Evolutionary conservation across 139 green algal genomes (phyloP), one percentile per base, ranked within the genome.

Genomic region (Pleodorina starrii): DNA sequence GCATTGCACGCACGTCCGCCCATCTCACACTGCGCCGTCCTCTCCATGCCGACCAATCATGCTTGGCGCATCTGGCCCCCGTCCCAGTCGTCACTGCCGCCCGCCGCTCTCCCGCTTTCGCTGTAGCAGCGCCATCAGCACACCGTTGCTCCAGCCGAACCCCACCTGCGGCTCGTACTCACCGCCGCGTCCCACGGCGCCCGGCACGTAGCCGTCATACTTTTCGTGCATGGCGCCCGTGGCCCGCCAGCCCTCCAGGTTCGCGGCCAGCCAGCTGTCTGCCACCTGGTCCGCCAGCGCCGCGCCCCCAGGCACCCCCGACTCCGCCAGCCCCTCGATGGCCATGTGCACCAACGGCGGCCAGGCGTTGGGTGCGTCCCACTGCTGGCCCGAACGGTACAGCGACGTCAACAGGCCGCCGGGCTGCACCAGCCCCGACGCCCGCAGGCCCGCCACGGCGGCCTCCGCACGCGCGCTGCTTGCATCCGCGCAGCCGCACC

Each of bases 281-380:
- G 86, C 75, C 43, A 94, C 35, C 44, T 44, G 21, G 29, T 48
- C 21, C 5, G 63, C 83, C 2, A 38, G n/a, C 17, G 44, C 21
- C 0, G 25, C 21, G 0, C 4, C n/a, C 14, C 46, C 60, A 59
- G 38, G 21, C 0, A 89, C 85, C 0, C 88, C 89, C 74, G 85
- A 77, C 10, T 66, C 32, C 3, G 14, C 40, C 3, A 93, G 48
- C 0, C 75, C 93, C 78, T 95, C 92, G 7, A 95, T 85, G 29
- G 93, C n/a, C 90, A 98, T 97, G 91, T 96, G 93, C 80, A 98
- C 94, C 32, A 99, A 84, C 11, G 97, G 98, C 4, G 98, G 94
- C 98, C 98, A 99, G n/a, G 85, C 94, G 86, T 99, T 99, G 38
- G 97, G 97, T 11, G 90, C 97, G 90, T 99, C 98, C 98, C 98